Conservation (phyloP, 2,329 filamentous ascomycete genomes). For the Ceratocystis destructans region DNA sequence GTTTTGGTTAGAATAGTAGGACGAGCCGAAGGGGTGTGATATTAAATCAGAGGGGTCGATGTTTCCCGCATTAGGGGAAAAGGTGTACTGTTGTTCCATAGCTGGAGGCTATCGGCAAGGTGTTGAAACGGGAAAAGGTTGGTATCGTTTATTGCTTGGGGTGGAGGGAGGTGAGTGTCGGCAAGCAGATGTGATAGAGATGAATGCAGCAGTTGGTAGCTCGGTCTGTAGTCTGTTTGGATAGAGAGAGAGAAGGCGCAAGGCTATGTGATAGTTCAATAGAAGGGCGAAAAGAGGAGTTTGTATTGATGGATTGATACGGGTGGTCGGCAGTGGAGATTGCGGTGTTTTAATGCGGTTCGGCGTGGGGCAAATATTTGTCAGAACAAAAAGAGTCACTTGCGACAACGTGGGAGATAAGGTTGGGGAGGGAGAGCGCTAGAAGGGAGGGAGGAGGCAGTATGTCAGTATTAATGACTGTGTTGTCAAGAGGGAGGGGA, state of each 20-base stretch:
- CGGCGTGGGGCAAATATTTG: slow-evolving; percentile 2
- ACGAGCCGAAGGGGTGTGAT: slow-evolving; percentile 14
- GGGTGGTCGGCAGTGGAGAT: background rate
- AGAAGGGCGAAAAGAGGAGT: background rate
- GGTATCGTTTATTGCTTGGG: background rate
- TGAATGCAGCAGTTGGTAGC: background rate
- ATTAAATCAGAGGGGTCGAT: slow-evolving; percentile 11
- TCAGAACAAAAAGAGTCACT: slow-evolving; percentile 5
- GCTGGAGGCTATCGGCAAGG: background rate
- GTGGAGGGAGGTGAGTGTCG: background rate
- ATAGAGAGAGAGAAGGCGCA: background rate
- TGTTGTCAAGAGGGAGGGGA: background rate
- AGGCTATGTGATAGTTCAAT: background rate
- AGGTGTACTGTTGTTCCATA: slow-evolving; percentile 18
- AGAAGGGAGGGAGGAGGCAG: background rate
- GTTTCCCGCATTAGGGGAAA: slow-evolving; percentile 13
- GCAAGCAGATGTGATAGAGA: background rate
- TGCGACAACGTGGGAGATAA: background rate
- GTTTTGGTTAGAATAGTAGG: slow-evolving; percentile 10
- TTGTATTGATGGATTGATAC: background rate
- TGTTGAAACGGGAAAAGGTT: background rate
- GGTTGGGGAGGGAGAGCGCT: background rate
- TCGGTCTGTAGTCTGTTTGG: background rate
- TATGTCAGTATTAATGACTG: background rate
- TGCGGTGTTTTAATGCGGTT: slow-evolving; percentile 8